phyloP scores from a whole-genome alignment of 257 asterid species.

The Pogostemon cablin region DNA sequence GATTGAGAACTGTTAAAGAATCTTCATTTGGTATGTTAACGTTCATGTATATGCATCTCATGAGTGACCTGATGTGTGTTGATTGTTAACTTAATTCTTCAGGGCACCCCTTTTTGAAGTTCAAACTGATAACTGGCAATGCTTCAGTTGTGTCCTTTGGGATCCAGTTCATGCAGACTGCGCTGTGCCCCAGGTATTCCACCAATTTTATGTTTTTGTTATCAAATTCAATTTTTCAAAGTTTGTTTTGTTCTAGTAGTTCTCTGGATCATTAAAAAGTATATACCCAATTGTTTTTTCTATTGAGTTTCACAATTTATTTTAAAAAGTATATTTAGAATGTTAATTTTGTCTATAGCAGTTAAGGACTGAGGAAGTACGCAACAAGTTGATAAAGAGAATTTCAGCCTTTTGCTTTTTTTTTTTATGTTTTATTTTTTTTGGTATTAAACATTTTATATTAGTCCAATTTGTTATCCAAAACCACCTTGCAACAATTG shows the following conservation, averaged over 20 bases:
- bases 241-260: neutral
- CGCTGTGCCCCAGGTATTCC: slow-evolving; percentile 85
- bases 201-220: slow-evolving; percentile 9
- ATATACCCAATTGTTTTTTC: too few species aligned
- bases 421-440: neutral
- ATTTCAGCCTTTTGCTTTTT: neutral
- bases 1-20: neutral
- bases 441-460: too few species aligned
- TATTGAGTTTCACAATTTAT: too few species aligned
- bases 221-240: slow-evolving; percentile 3
- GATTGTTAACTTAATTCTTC: slow-evolving; percentile 31
- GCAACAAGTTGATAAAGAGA: neutral
- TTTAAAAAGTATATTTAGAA: neutral
- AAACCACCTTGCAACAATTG: too few species aligned
- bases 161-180: slow-evolving; percentile 94
- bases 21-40: neutral
- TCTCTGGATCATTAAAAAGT: neutral
- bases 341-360: slow-evolving; percentile 4
- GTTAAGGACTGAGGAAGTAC: neutral
- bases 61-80: neutral
- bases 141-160: slow-evolving; percentile 80
- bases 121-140: slow-evolving; percentile 89
- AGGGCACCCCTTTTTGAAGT: slow-evolving; percentile 97
- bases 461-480: too few species aligned
- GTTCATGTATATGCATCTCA: slow-evolving; percentile 16